Evolutionary conservation across 2,329 filamentous ascomycete species (phyloP).

Genomic region (Colletotrichum chrysophilum): DNA sequence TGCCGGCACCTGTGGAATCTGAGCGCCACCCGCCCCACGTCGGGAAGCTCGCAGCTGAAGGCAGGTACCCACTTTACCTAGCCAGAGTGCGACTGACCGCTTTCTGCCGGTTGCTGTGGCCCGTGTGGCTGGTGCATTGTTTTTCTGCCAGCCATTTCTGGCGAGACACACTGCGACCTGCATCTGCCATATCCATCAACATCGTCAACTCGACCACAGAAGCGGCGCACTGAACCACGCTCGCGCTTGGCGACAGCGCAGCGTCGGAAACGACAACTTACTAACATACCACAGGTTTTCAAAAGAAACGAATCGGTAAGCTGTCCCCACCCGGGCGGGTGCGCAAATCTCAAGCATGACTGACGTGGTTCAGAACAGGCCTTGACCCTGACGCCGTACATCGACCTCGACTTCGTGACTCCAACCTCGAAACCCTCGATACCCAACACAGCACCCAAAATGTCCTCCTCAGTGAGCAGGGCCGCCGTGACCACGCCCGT

Average conservation of each 20-base stretch:
- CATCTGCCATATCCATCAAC: slow-evolving; percentile 1
- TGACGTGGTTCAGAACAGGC: slow-evolving; percentile 10
- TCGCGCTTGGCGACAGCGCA: slow-evolving; percentile 17
- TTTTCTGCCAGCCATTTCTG: slow-evolving; percentile 15
- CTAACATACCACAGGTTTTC: slow-evolving; percentile 27
- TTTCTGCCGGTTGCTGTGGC: slow-evolving; percentile 18
- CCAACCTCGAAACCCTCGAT: background rate
- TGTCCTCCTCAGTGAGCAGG: slow-evolving; percentile 32
- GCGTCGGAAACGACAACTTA: slow-evolving; percentile 21
- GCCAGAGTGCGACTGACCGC: background rate
- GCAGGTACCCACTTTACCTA: background rate
- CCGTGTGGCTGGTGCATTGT: slow-evolving; percentile 20
- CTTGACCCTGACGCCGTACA: slow-evolving; percentile 5
- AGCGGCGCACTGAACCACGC: slow-evolving; percentile 20
- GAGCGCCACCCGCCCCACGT: slow-evolving; percentile 6
- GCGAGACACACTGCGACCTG: background rate
- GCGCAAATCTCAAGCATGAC: background rate
- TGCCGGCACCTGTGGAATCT: background rate
- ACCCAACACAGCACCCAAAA: slow-evolving; percentile 17
- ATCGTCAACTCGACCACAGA: slow-evolving; percentile 12
- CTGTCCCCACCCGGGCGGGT: background rate
- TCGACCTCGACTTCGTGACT: background rate
- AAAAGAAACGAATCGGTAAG: background rate
- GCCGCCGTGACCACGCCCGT: slow-evolving; percentile 39
- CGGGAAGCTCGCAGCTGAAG: background rate